phyloP scores from a whole-genome alignment of 2,329 filamentous ascomycete genomes.

The Chrysoporthe cubensis region DNA sequence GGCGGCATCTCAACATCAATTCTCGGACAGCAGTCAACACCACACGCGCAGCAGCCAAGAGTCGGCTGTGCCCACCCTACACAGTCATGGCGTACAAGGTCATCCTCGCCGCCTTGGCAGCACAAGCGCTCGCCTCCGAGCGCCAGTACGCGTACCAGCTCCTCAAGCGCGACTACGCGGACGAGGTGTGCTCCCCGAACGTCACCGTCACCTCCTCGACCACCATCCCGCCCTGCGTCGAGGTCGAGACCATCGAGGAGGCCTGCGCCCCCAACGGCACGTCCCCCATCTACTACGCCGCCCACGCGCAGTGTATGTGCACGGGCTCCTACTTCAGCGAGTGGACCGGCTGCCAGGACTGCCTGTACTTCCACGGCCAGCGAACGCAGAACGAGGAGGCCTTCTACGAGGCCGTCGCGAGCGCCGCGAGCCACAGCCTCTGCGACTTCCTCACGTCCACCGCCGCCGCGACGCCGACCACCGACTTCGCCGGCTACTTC shows the following conservation, averaged over 20 bases:
- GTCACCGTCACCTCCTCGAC: constrained; percentile 7
- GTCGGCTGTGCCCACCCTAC: neutral
- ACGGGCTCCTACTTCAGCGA: constrained; percentile 47
- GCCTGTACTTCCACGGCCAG: constrained; percentile 45
- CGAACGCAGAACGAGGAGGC: constrained; percentile 41
- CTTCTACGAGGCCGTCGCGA: constrained; percentile 42
- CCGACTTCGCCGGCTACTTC: constrained; percentile 41
- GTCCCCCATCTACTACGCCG: constrained; percentile 32
- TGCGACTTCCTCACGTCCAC: constrained; percentile 34
- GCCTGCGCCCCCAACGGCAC: constrained; percentile 41
- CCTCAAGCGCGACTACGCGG: constrained; percentile 30
- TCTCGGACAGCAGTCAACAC: neutral
- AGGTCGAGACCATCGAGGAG: constrained; percentile 40
- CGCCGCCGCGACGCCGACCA: constrained; percentile 41
- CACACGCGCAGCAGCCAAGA: neutral
- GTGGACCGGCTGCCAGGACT: constrained; percentile 47
- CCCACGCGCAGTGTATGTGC: constrained; percentile 47
- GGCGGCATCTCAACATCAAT: neutral
- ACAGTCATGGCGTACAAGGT: neutral
- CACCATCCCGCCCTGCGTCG: constrained; percentile 38
- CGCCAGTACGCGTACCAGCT: constrained; percentile 5
- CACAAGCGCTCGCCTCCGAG: neutral
- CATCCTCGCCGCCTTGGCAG: constrained; percentile 6
- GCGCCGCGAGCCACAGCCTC: constrained; percentile 38
- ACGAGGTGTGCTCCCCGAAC: constrained; percentile 34